Evolutionary conservation across 225 moss, liverwort and hornwort species (phyloP).

Genomic region (Anthoceros angustus): DNA sequence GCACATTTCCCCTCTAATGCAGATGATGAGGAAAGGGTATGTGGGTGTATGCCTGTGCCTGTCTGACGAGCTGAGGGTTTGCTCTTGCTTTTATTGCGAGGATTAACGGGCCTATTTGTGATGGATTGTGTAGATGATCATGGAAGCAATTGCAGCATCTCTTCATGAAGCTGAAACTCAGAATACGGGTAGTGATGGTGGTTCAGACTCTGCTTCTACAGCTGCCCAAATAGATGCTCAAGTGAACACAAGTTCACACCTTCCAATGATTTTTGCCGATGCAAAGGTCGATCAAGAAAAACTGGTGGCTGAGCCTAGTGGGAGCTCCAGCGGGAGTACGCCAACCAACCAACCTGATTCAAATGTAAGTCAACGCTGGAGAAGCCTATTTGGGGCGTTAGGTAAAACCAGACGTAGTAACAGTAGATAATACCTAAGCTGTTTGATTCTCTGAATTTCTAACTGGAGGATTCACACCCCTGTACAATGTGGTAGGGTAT

Average conservation of each 20-base stretch:
- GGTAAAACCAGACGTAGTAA: not conserved
- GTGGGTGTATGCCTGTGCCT: conserved; percentile 8
- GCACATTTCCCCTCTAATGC: conserved; percentile 63
- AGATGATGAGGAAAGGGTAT: conserved; percentile 93
- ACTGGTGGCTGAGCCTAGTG: not conserved
- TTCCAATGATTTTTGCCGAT: not conserved
- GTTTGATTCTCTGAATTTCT: not conserved
- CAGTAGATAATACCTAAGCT: not conserved
- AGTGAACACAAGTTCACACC: not conserved
- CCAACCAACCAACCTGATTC: not conserved
- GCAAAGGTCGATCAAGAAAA: not conserved
- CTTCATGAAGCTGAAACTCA: conserved; percentile 77
- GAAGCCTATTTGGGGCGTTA: conserved; percentile 3
- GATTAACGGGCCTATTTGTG: not conserved
- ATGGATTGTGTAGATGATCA: conserved; percentile 54
- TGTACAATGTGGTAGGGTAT: too few relatives aligned
- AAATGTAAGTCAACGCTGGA: conserved; percentile 5
- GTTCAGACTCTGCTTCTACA: not conserved
- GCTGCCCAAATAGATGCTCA: not conserved
- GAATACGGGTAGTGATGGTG: conserved; percentile 26
- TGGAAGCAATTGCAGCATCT: conserved; percentile 97
- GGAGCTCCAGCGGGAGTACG: not conserved
- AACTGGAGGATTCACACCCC: too few relatives aligned
- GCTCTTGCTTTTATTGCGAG: conserved; percentile 17
- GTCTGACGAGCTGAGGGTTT: too few relatives aligned